These are phyloP conservation scores for Ophiosphaerella korrae DNA, from an alignment of 2,329 filamentous ascomycete species.

Conservation along the genomic window DNA sequence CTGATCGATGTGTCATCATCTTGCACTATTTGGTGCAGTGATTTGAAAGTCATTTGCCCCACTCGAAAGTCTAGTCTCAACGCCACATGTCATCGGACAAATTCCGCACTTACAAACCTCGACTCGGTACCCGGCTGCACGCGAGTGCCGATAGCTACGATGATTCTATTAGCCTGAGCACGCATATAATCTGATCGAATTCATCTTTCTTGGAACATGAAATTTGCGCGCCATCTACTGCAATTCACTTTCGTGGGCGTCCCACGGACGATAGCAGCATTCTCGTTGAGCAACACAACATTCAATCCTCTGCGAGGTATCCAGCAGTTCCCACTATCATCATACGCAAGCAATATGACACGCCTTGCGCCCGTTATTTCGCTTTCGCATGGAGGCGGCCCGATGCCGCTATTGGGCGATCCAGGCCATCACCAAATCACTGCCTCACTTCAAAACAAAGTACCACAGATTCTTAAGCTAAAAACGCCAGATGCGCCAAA, in stretches of 20 bases:
- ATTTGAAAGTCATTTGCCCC: neutral
- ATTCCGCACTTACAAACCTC: too few relatives aligned
- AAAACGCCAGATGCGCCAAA: constrained; percentile 56
- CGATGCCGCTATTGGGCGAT: constrained; percentile 64
- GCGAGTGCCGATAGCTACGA: too few relatives aligned
- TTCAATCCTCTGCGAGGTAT: constrained; percentile 31
- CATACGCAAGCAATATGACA: constrained; percentile 33
- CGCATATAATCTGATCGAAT: too few relatives aligned
- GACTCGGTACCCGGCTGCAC: too few relatives aligned
- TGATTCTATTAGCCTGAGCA: too few relatives aligned
- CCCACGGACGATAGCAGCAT: constrained; percentile 14
- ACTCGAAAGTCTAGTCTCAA: too few relatives aligned
- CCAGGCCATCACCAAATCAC: constrained; percentile 58
- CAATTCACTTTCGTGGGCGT: constrained; percentile 13
- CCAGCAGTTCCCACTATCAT: constrained; percentile 34
- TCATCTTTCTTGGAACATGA: constrained; percentile 16
- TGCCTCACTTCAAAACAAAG: constrained; percentile 57
- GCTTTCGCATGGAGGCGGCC: constrained; percentile 53
- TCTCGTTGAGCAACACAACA: constrained; percentile 19
- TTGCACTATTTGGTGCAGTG: too few relatives aligned
- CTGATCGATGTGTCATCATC: too few relatives aligned
- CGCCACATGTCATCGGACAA: too few relatives aligned
- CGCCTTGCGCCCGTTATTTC: constrained; percentile 47
- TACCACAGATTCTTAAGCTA: constrained; percentile 62
- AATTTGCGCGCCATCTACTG: constrained; percentile 14